A percentile compares a stretch with the other conserved stretches of the same genome.
Evolutionary conservation across 352 stramenopile species (phyloP).

Genomic region (Albugo candida): DNA sequence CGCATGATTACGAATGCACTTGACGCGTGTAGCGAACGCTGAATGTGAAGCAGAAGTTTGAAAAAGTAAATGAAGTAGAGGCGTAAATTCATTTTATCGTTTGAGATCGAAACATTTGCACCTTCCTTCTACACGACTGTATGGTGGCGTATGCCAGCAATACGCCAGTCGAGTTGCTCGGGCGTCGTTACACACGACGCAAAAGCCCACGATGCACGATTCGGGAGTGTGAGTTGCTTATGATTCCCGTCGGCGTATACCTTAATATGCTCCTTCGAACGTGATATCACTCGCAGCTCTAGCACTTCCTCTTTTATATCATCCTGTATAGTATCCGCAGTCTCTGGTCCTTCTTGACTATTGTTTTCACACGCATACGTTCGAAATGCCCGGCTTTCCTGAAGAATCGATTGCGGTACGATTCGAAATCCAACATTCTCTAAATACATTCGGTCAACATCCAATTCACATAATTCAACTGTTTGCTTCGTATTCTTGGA

Average conservation of each 20-base stretch:
- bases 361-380: background rate
- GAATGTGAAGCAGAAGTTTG: background rate
- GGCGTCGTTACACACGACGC: conserved; percentile 33
- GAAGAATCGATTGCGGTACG: background rate
- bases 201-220: conserved; percentile 18
- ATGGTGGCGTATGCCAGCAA: conserved; percentile 3
- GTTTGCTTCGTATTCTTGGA: conserved; percentile 22
- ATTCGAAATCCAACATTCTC: conserved; percentile 14
- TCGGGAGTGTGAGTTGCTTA: conserved; percentile 15
- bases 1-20: conserved; percentile 31
- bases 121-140: no score
- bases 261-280: conserved; percentile 22
- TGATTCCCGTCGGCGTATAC: conserved; percentile 13
- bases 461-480: conserved; percentile 25
- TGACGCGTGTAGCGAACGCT: conserved; percentile 2
- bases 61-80: no score
- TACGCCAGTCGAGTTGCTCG: conserved; percentile 44
- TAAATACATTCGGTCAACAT: conserved; percentile 30
- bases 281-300: conserved; percentile 20
- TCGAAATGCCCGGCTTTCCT: background rate
- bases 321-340: background rate
- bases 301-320: conserved; percentile 14
- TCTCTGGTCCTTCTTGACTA: background rate
- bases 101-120: no score
- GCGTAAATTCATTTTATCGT: no score